Evolutionary conservation across 2,329 filamentous ascomycete genomes (phyloP), one percentile per base, ranked within the genome.

Genomic region (Curvularia hawaiiensis): DNA sequence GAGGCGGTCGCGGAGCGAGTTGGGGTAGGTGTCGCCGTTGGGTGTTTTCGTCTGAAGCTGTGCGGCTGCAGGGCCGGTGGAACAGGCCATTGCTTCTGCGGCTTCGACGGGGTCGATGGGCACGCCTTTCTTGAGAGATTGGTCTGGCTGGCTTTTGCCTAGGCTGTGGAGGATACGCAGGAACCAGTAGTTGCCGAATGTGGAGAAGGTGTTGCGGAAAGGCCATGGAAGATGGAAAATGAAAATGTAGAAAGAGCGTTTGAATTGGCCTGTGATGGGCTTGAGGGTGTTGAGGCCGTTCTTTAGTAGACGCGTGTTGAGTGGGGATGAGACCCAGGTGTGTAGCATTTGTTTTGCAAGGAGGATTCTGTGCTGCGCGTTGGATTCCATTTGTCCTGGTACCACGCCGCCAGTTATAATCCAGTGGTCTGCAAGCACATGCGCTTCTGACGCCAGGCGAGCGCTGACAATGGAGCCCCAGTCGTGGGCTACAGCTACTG

Each of bases 371-470:
- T 12, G 77, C 72, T 40, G 67, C 54, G 78, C 71, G 60, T 84
- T 84, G 14, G 79, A 77, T 43, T 62, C 56, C 24, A 74, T 72
- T 30, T 82, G 72, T 48, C 75, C 65, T 18, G 78, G 72, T 63
- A 84, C 77, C 11, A 83, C 76, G 3, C 79, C 82, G 64, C 85
- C 85, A 24, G 78, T 78, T 39, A 85, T 69, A 38, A 87, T 79
- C 64, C 83, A 85, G 40, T 83, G 79, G 70, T 86, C 81, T 9
- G 84, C 82, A 46, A 87, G 68, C 51, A 80, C 77, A 20, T 79
- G 78, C 28, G 85, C 84, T 64, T 87, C 84, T n/a, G 82, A 76
- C n/a, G 84, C 85, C 43, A 87, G 78, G 44, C 85, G 78, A 62
- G 80, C 83, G 3, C 78, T 78, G 18, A 87, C 66, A 9, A 83